Percentiles rank a stretch among this genome's conserved stretches.
Conservation (phyloP, 23 red algal genomes). For the Gracilaria gracilis region DNA sequence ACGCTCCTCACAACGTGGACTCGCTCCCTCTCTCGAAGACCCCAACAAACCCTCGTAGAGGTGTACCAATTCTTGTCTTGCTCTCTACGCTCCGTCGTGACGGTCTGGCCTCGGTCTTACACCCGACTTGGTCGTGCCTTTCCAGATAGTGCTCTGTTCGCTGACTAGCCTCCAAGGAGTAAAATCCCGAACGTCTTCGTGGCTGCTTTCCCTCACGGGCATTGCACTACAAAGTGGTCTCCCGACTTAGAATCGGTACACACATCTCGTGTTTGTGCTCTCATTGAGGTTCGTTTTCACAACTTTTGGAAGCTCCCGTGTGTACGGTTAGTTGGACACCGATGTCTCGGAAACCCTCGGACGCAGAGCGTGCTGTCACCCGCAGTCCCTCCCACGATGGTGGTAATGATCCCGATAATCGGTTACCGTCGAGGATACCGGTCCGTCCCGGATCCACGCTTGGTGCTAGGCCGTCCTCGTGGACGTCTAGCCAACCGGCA, state of each 20-base stretch:
- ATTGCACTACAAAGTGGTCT: conserved; percentile 37
- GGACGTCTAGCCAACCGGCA: not conserved
- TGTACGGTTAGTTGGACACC: not conserved
- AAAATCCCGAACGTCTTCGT: not conserved
- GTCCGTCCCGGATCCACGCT: not conserved
- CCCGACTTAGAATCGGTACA: not conserved
- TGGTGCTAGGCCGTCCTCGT: not conserved
- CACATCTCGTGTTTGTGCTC: not conserved
- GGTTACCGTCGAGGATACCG: not conserved
- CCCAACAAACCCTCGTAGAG: too few species aligned
- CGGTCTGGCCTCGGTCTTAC: not conserved
- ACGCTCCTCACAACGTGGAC: too few species aligned
- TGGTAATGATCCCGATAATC: not conserved
- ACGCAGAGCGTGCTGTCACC: not conserved
- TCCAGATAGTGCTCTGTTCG: not conserved
- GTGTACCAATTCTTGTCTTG: not conserved
- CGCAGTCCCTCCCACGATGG: not conserved
- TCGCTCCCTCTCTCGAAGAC: too few species aligned
- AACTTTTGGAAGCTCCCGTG: not conserved
- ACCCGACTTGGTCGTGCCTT: not conserved
- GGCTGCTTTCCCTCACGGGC: not conserved
- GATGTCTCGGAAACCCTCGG: not conserved
- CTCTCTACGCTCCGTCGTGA: not conserved
- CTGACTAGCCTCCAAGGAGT: not conserved
- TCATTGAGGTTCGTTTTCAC: conserved; percentile 3